Evolutionary conservation across 2,329 filamentous ascomycete genomes (phyloP).

Genomic region (Aspergillus hortae): DNA sequence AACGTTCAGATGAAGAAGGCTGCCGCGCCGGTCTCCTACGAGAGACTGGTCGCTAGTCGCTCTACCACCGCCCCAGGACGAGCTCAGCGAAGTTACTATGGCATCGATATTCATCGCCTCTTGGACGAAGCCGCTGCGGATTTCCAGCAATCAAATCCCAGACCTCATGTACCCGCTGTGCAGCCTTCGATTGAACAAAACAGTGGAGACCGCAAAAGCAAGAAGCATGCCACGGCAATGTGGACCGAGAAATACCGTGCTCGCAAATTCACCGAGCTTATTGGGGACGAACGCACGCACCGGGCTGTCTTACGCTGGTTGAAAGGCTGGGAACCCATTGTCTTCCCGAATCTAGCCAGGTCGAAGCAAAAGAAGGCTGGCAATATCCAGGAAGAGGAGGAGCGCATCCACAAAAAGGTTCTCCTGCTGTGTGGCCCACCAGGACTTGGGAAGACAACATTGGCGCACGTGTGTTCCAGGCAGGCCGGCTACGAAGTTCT

Average conservation of each 20-base stretch:
- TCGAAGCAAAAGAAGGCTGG: slow-evolving; percentile 52
- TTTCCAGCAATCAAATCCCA: slow-evolving; percentile 37
- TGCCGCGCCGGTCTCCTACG: slow-evolving; percentile 43
- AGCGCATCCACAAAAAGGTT: slow-evolving; percentile 80
- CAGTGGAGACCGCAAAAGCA: slow-evolving; percentile 18
- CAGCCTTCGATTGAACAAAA: slow-evolving; percentile 33
- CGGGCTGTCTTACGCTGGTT: slow-evolving; percentile 87
- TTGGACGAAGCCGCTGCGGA: slow-evolving; percentile 68
- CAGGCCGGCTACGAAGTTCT: slow-evolving; percentile 96
- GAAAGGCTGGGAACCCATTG: slow-evolving; percentile 87
- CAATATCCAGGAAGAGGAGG: slow-evolving; percentile 52
- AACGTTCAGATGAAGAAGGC: slow-evolving; percentile 39
- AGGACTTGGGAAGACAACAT: slow-evolving; percentile 89
- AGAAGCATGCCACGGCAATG: slow-evolving; percentile 45
- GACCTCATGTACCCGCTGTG: slow-evolving; percentile 17
- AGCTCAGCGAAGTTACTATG: slow-evolving; percentile 72
- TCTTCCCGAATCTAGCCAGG: slow-evolving; percentile 75
- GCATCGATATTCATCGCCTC: slow-evolving; percentile 83
- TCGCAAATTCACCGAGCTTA: slow-evolving; percentile 83
- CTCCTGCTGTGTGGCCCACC: slow-evolving; percentile 87
- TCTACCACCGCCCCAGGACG: slow-evolving; percentile 50
- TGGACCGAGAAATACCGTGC: slow-evolving; percentile 99
- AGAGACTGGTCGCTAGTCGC: slow-evolving; percentile 52
- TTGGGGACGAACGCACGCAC: slow-evolving; percentile 92
- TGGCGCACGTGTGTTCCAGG: slow-evolving; percentile 91